phyloP scores from a whole-genome alignment of 2,329 filamentous ascomycete genomes.

The Chrysosphaeria jannelii region DNA sequence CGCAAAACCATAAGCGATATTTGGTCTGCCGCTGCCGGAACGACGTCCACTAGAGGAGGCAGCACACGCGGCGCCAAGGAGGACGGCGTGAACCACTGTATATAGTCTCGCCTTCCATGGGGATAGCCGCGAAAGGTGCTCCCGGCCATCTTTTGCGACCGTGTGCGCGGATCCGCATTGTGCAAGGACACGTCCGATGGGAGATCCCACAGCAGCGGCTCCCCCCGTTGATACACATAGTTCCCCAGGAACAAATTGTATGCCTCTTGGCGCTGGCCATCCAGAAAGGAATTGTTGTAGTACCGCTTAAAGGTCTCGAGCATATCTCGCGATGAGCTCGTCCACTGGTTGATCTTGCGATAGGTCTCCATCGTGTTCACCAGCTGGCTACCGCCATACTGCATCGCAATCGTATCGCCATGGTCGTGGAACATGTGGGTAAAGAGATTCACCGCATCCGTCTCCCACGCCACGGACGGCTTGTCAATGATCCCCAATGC shows the following conservation, averaged over 20 bases:
- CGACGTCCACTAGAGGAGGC: conserved; percentile 11
- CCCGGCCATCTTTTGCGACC: not conserved
- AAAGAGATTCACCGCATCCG: conserved; percentile 82
- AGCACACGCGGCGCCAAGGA: conserved; percentile 33
- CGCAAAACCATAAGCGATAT: conserved; percentile 2
- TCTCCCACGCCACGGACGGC: conserved; percentile 62
- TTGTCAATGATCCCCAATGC: conserved; percentile 64
- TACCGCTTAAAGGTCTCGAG: conserved; percentile 97
- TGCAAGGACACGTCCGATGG: conserved; percentile 89
- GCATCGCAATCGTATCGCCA: conserved; percentile 87
- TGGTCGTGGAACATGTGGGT: conserved; percentile 98
- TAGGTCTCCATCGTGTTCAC: conserved; percentile 99
- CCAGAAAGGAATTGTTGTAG: conserved; percentile 89
- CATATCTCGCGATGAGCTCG: conserved; percentile 90
- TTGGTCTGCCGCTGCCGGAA: conserved; percentile 17
- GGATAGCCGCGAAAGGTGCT: too few species aligned
- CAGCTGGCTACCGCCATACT: conserved; percentile 88
- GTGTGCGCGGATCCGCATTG: conserved; percentile 40
- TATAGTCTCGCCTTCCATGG: conserved; percentile 61
- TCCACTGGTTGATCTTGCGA: conserved; percentile 97
- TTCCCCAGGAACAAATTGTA: conserved; percentile 95
- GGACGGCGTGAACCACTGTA: conserved; percentile 59
- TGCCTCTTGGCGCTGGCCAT: conserved; percentile 90
- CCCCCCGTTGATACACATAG: conserved; percentile 61
- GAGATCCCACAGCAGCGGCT: conserved; percentile 93